Base-by-base conservation (phyloP, 1,139 yeast genomes). In the Yamadazyma kanchanaburiensis region DNA sequence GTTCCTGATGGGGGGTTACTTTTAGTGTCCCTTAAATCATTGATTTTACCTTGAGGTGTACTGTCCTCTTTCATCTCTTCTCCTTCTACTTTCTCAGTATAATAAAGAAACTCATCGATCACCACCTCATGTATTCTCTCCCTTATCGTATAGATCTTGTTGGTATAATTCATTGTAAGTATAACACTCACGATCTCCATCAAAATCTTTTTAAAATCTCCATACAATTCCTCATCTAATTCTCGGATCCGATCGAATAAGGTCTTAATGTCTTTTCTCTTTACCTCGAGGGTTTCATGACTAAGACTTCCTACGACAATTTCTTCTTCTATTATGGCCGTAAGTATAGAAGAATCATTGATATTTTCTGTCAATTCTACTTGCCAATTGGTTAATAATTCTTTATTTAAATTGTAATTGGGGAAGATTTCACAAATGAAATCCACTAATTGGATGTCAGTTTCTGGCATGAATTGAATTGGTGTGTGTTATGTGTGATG, bases 371-470 rank as follows among this genome's bases (percentile, higher is more conserved):
- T 33, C 21, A 65, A 38, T 27, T 65, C 72, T 4, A 60, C 46
- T 35, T 62, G 64, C 73, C 73, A 67, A 35, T 59, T 56, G 29
- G 34, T 22, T 10, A 67, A 45, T 10, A 55, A 37, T 4, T 52
- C 58, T 23, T 38, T 39, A 34, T 66, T 56, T 27, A 66, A 39
- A n/a, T 46, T 39, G 32, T 46, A 51, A 22, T 46, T 45, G 6
- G 58, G 48, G 24, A 60, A 44, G 6, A 56, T 47, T 13, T 49
- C 50, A 42, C 66, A 55, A 10, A 59, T 28, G 27, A 32, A 39
- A 20, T 49, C 34, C 12, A 52, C 42, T 15, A 52, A 15, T 4
- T 21, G 12, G 4, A 23, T 21, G 26, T 42, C 46, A 14, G 13
- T 13, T 2, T 35, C 39, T 8, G 17, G 12, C 25, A n/a, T 23